These are phyloP conservation scores for Musa itinerans DNA, from an alignment of 176 grass and related monocot genomes.

Conservation along the genomic window DNA sequence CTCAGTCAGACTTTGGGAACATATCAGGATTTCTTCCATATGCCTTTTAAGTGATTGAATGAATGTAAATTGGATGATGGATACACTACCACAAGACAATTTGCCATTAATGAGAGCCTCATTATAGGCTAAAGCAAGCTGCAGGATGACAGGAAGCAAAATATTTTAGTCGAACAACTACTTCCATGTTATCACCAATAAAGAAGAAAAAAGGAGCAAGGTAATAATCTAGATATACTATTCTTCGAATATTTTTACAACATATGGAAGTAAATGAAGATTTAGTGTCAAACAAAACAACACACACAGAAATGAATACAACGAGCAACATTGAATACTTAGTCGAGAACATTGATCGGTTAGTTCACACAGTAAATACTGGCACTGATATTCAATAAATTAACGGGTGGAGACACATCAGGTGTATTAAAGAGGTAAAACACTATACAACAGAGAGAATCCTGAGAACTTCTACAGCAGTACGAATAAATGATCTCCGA, in stretches of 20 bases:
- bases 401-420: not conserved
- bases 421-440: not conserved
- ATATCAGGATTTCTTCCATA: conserved; percentile 44
- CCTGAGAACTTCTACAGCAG: not conserved
- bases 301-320: not conserved
- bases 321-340: too few relatives aligned
- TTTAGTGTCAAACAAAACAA: not conserved
- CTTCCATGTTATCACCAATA: not conserved
- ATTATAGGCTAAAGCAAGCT: conserved; percentile 74
- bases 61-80: conserved; percentile 63
- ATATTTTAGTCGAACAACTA: not conserved
- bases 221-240: too few relatives aligned
- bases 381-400: not conserved
- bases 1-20: conserved; percentile 29
- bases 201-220: too few relatives aligned
- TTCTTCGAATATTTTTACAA: not conserved
- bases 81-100: conserved; percentile 41
- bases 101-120: conserved; percentile 60
- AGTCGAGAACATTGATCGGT: too few relatives aligned
- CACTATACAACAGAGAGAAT: not conserved
- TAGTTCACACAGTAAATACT: not conserved
- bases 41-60: conserved; percentile 72
- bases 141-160: conserved; percentile 20
- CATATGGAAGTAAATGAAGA: not conserved
- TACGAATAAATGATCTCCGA: not conserved